Base-by-base conservation (phyloP, 768 basidiomycete species). In the Erythrobasidium yunnanense region DNA sequence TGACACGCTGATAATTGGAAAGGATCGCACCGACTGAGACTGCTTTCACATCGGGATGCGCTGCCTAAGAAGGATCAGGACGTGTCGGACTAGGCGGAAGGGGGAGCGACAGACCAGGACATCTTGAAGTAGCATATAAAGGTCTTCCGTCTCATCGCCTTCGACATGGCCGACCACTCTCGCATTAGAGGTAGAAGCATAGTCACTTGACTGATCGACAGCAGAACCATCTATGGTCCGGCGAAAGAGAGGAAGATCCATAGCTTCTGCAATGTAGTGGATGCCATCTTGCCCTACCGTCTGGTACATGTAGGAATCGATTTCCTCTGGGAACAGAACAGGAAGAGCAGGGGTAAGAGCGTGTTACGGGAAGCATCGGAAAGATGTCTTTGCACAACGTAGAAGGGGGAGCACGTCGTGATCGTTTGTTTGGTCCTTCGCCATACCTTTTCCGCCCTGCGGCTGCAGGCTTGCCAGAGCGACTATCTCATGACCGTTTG, bases 271-370 rank as follows among this genome's bases (percentile, higher is more conserved):
- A 62, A 97, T 85, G 55, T 86, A 80, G 53, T 88, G 84, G 66
- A 97, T 85, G 18, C 90, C 89, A 65, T 90, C 88, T 74, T 96
- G 92, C 0, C 92, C 95, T 27, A 99, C 92, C n/a, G 93, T 96
- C 76, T 99, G 95, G 76, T 96, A 99, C 76, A 99, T 81, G 78
- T 90, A 97, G 23, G 92, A 96, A 77, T 99, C 92, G 73, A 97
- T 83, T 79, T 99, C 95, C 80, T 97, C 95, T 95, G 76, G n/a
- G 22, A 22, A 32, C 46, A 53, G 13, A 11, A 34, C 38, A 57
- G 22, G 18, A n/a, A 18, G 8, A 38, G 63, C 23, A 27, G 47
- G 20, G 32, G 2, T 51, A 30, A 27, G 18, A 27, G 29, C 1
- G 1, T n/a, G 47, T 13, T 13, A 42, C 20, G 32, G 35, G 2